Evolutionary conservation across 192 early-diverging fungal species (phyloP).

Genomic region (Mycoemilia scoparia): DNA sequence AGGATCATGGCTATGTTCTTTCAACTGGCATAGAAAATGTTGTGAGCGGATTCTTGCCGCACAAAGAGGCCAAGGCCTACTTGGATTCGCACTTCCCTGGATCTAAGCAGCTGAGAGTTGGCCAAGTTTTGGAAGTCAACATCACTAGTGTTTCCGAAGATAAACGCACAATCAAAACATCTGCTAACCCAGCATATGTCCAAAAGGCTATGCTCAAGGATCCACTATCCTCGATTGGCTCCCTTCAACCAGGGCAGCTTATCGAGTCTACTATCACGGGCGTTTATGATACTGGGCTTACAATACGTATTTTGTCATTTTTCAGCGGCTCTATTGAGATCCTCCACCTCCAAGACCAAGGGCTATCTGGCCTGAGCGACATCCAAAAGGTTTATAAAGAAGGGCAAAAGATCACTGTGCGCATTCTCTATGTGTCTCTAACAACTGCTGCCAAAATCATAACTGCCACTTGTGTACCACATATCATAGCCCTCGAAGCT

Average conservation of each 20-base stretch:
- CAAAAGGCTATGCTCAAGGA: conserved; percentile 30
- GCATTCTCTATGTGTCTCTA: conserved; percentile 60
- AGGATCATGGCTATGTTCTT: conserved; percentile 87
- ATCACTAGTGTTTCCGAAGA: conserved; percentile 42
- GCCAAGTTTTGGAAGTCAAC: conserved; percentile 52
- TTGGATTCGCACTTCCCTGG: conserved; percentile 38
- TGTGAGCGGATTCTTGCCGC: conserved; percentile 54
- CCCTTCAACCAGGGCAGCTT: conserved; percentile 61
- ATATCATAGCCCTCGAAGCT: conserved; percentile 30
- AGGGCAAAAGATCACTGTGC: conserved; percentile 40
- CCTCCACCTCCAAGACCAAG: conserved; percentile 30
- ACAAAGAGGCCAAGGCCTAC: conserved; percentile 44
- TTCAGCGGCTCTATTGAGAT: conserved; percentile 57
- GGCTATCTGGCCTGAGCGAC: conserved; percentile 18
- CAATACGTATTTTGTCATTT: conserved; percentile 63
- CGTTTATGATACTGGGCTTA: conserved; percentile 42
- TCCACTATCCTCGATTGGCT: conserved; percentile 46
- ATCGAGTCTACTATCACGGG: conserved; percentile 46
- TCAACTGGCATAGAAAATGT: conserved; percentile 44
- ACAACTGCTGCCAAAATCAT: conserved; percentile 42
- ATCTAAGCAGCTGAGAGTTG: conserved; percentile 37
- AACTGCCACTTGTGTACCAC: conserved; percentile 33
- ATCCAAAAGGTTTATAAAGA: conserved; percentile 35
- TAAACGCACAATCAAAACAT: conserved; percentile 44
- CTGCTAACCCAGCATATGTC: conserved; percentile 40